Base-by-base conservation (phyloP, 805 yeast genomes). In the Teunomyces atbi region DNA sequence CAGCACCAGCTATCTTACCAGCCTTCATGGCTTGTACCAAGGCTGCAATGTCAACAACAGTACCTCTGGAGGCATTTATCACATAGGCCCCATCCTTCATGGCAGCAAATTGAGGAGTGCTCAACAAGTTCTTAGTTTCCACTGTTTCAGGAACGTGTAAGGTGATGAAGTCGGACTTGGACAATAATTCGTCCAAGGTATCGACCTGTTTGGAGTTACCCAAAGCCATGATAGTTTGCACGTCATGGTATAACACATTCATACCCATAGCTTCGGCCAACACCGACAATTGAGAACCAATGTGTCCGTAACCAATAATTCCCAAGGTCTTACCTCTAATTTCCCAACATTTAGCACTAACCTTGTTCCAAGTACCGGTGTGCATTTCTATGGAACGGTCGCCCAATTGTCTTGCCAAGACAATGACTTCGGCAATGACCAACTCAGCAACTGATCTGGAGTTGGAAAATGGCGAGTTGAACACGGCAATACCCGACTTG, bases 281-380 rank as follows among this genome's bases (percentile, higher is more conserved):
- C 8, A 94, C 99, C 6, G 96, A 87, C 65, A 94, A 83, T 74
- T 94, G 99, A 42, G 98, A 75, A 59, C 99, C 99, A 73, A 94
- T 94, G 70, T 94, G 99, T 60, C 99, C 99, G 63, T 94, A 94
- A 58, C 99, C 99, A 33, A 94, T 78, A 61, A 94, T 94, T 51
- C 99, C 99, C 59, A 94, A 78, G 41, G 99, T 92, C 72, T 94
- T 94, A 57, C 99, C 99, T 75, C 99, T 87, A 58, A 94, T 91
- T 74, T 94, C 99, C 98, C 98, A 94, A 75, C 99, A 94, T 69
- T 81, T 90, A 56, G 89, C 78, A 60, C 87, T 77, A 58, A 92
- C 97, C 76, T 94, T 94, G 77, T 94, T 94, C 99, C 99, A 94
- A 52, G 92, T 84, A 55, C 97, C 97, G 45, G 92, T 81, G 76